Conservation (phyloP, 73 alveolate species). For the Uronychia binucleata region DNA sequence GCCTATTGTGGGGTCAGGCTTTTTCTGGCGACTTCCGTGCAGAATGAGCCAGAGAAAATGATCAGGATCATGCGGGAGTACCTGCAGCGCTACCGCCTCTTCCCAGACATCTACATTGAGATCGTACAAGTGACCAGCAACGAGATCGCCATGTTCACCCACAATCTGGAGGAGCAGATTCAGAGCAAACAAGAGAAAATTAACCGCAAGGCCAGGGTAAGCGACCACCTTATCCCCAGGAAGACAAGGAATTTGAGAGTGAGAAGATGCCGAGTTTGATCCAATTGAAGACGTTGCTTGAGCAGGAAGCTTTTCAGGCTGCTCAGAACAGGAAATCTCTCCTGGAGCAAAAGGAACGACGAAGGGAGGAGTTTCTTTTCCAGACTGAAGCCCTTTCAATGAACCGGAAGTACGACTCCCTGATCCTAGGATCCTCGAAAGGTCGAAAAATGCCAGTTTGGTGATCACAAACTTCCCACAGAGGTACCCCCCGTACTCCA, state of each 20-base stretch:
- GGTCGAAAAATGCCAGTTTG: slow-evolving; percentile 44
- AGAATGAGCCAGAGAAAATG: slow-evolving; percentile 36
- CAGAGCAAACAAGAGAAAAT: slow-evolving; percentile 25
- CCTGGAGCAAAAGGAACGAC: background rate
- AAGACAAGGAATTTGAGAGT: slow-evolving; percentile 34
- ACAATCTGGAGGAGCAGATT: slow-evolving; percentile 20
- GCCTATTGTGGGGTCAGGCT: slow-evolving; percentile 48
- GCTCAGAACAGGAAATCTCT: slow-evolving; percentile 7
- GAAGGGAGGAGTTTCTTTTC: background rate
- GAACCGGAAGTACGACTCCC: background rate
- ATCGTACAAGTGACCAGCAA: slow-evolving; percentile 41
- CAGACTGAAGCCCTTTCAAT: slow-evolving; percentile 7
- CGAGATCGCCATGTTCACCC: slow-evolving; percentile 40
- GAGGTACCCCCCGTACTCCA: slow-evolving; percentile 3
- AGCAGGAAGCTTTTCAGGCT: slow-evolving; percentile 24
- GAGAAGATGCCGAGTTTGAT: slow-evolving; percentile 46
- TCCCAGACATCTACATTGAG: slow-evolving; percentile 44
- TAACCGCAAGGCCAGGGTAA: slow-evolving; percentile 22
- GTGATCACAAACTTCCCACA: slow-evolving; percentile 64
- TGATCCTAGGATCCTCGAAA: slow-evolving; percentile 20
- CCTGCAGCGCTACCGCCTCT: slow-evolving; percentile 48
- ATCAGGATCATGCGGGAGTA: slow-evolving; percentile 55
- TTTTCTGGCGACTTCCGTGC: slow-evolving; percentile 51
- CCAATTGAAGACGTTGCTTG: slow-evolving; percentile 32
- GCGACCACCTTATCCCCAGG: slow-evolving; percentile 1